Conservation (phyloP, 306 rosid genomes). For the Oemleria cerasiformis region DNA sequence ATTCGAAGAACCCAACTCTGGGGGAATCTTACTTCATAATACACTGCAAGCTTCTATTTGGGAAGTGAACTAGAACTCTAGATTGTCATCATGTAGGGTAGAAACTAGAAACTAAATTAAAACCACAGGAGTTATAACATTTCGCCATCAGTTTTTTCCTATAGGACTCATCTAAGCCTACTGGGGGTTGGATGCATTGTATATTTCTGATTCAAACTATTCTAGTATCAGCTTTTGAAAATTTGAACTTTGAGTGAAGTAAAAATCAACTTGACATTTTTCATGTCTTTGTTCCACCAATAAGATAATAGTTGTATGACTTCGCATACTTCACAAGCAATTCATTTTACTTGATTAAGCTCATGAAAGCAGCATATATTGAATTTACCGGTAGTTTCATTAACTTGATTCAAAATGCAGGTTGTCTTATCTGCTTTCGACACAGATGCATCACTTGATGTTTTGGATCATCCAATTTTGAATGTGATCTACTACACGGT, state of each 20-base stretch:
- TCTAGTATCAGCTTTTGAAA: not conserved
- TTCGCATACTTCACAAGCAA: no score
- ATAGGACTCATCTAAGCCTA: not conserved
- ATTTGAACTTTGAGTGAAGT: not conserved
- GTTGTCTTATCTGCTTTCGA: slow-evolving; percentile 72
- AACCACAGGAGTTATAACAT: not conserved
- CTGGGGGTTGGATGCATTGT: not conserved
- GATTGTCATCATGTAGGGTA: not conserved
- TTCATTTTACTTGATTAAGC: no score
- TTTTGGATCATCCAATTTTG: slow-evolving; percentile 59
- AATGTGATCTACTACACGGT: slow-evolving; percentile 84
- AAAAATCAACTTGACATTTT: not conserved
- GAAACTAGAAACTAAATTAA: not conserved
- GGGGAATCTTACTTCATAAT: not conserved
- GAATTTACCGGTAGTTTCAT: slow-evolving; percentile 3
- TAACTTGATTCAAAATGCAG: slow-evolving; percentile 45
- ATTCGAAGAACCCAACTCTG: no score
- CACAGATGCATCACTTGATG: slow-evolving; percentile 75
- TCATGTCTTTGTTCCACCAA: not conserved
- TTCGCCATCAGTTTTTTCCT: not conserved
- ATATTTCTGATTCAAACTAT: slow-evolving; percentile 2
- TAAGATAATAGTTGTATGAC: not conserved
- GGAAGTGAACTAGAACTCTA: no score
- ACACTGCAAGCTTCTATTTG: not conserved
- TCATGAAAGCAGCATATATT: not conserved